Base-by-base conservation (phyloP, 2,329 filamentous ascomycete genomes). In the Penicillium thymicola region DNA sequence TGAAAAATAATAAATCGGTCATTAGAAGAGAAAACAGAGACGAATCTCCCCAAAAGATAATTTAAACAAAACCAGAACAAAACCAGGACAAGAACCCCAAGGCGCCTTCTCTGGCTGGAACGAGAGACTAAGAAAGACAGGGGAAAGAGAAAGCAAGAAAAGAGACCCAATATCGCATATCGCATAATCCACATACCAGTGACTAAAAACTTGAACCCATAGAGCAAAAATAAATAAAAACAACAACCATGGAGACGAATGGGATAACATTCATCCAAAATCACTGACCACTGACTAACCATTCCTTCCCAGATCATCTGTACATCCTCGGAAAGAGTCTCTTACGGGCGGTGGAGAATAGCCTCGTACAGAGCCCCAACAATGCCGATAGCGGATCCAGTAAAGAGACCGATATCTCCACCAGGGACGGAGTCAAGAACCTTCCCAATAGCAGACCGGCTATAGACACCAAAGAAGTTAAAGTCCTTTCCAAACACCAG, bases 401-500 rank as follows among this genome's bases (percentile, higher is more conserved):
- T 75, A 55, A 78, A 52, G 37, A 79, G 62, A n/a, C 75, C 75
- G 4, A 65, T 47, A 57, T 70, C 72, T 5, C 72, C 71, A 42
- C 76, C 75, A 11, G 74, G 73, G 41, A 79, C 69, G 18, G 72
- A 65, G 8, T 59, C 59, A 32, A 75, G 71, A 44, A 79, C 74
- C 49, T 63, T 72, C 3, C 68, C 65, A 25, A 79, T 65, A 7
- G 74, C 70, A 47, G 62, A 65, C 25, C 62, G 57, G 60, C 68
- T 72, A 61, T 70, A 78, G 10, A 76, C 27, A 18, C 71, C 67
- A 63, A 68, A 73, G 56, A 76, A 73, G 27, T 64, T 70, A 60
- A 76, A 75, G 21, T 70, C 66, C 9, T 72, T 85, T 10, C 82
- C 84, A 70, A 92, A 96, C 18, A 96, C 86, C 34, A 93, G 82